A percentile compares a stretch with the other conserved stretches of the same genome.
Conservation (phyloP, 805 yeast genomes). For the Wickerhamomyces sydowiorum region DNA sequence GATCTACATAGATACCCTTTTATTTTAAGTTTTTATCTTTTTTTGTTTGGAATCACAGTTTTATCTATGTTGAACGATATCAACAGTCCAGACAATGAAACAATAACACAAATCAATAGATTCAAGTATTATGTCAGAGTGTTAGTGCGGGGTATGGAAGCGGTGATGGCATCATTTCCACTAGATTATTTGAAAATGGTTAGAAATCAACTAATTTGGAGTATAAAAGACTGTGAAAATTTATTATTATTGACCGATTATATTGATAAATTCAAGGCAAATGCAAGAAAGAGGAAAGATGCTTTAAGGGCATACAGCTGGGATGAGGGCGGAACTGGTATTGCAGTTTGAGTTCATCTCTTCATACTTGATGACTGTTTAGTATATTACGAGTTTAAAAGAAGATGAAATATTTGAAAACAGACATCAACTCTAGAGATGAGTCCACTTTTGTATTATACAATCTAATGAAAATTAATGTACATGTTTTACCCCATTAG, state of each 20-base stretch:
- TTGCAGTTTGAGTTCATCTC: conserved; percentile 24
- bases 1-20: conserved; percentile 18
- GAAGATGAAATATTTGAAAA: too few species aligned
- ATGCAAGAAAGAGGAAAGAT: conserved; percentile 21
- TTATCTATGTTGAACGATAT: conserved; percentile 16
- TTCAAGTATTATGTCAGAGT: conserved; percentile 19
- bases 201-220: conserved; percentile 17
- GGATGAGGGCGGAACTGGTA: conserved; percentile 30
- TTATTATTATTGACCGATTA: conserved; percentile 16
- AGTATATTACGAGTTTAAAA: background rate
- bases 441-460: too few species aligned
- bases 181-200: conserved; percentile 21
- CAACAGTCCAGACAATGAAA: conserved; percentile 9
- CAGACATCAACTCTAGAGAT: too few species aligned
- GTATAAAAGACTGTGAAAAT: conserved; percentile 21
- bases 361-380: too few species aligned
- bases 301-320: conserved; percentile 29
- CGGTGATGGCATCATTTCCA: conserved; percentile 23
- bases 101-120: conserved; percentile 15
- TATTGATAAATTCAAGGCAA: conserved; percentile 12
- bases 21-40: conserved; percentile 15
- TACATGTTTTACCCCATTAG: background rate
- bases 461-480: too few species aligned
- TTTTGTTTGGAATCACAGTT: conserved; percentile 15
- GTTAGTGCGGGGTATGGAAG: conserved; percentile 17